Evolutionary conservation across 768 basidiomycete genomes (phyloP), one percentile per base, ranked within the genome.

Genomic region (Phaeolepiota aurea): DNA sequence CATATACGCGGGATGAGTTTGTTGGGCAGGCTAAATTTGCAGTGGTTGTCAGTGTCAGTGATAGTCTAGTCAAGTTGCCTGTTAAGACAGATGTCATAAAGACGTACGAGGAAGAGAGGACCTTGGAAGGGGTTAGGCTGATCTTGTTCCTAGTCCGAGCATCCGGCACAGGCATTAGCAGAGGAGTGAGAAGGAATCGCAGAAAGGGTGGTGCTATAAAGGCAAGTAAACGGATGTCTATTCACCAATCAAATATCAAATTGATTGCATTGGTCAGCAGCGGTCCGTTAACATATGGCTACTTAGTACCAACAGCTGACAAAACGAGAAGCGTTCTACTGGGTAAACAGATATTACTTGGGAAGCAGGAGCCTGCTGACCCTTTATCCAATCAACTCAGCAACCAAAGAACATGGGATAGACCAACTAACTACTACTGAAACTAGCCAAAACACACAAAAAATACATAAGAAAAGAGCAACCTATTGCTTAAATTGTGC

Each of bases 91-190:
- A n/a, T n/a, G n/a, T n/a, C 7, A 20, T 5, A 14, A 37, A 38
- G 34, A 65, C 76, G 46, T 62, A 79, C 70, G 78, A 76, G 20
- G 63, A 68, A 5, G 74, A 65, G 34, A 77, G 53, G n/a, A 77
- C 64, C 50, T 62, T 72, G 18, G 69, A 62, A 38, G 77, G 75
- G 48, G 69, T 76, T 51, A 82, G 54, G 49, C 74, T 74, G 37
- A 81, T 78, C 65, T 75, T 81, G 50, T 64, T 74, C 48, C 79
- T 71, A 43, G 76, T 79, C 54, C 74, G 71, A 48, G 78, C 79
- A 74, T 81, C 79, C 54, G 77, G 78, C 41, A 62, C 73, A 59
- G 77, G 69, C 79, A 79, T 79, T 34, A 44, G 38, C 38, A 20
- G 19, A 32, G 47, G 38, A 41, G 31, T 41, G 37, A 41, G 44